Conservation (phyloP, 1,284 basidiomycete genomes). For the Pyrrhoderma noxium region DNA sequence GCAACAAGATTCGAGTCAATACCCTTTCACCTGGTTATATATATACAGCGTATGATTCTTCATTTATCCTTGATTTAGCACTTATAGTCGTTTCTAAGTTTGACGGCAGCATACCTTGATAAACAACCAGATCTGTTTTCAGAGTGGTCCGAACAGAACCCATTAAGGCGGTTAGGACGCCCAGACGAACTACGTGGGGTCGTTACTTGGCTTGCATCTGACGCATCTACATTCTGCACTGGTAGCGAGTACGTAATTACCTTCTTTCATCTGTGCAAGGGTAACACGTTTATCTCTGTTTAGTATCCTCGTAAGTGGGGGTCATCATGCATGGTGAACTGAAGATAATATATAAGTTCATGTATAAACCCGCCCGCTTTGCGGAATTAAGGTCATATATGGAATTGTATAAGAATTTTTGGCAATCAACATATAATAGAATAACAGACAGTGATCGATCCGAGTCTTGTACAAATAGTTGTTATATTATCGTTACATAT, state of each 20-base stretch:
- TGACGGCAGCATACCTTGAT: constrained; percentile 74
- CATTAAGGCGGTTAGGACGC: constrained; percentile 66
- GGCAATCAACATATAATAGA: no score
- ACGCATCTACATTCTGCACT: constrained; percentile 69
- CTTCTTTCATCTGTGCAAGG: constrained; percentile 1
- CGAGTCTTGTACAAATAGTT: no score
- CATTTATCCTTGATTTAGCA: constrained; percentile 10
- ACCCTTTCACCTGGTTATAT: constrained; percentile 73
- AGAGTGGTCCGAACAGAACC: constrained; percentile 69
- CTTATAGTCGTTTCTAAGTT: constrained; percentile 23
- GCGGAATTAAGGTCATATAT: no score
- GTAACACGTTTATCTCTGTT: not conserved
- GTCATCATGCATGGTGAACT: constrained; percentile 60
- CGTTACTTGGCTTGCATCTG: constrained; percentile 71
- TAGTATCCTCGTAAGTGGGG: constrained; percentile 65
- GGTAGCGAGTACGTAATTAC: constrained; percentile 57
- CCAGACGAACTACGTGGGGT: constrained; percentile 77
- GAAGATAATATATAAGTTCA: no score
- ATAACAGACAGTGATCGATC: no score
- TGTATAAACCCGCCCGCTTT: no score
- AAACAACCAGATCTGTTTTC: constrained; percentile 56
- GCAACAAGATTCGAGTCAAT: constrained; percentile 65
- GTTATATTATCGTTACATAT: no score
- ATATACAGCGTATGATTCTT: constrained; percentile 49
- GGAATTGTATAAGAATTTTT: no score